A percentile compares a stretch with the other conserved stretches of the same genome.
phyloP scores from a whole-genome alignment of 257 asterid genomes.

The Forsythia suspensa region DNA sequence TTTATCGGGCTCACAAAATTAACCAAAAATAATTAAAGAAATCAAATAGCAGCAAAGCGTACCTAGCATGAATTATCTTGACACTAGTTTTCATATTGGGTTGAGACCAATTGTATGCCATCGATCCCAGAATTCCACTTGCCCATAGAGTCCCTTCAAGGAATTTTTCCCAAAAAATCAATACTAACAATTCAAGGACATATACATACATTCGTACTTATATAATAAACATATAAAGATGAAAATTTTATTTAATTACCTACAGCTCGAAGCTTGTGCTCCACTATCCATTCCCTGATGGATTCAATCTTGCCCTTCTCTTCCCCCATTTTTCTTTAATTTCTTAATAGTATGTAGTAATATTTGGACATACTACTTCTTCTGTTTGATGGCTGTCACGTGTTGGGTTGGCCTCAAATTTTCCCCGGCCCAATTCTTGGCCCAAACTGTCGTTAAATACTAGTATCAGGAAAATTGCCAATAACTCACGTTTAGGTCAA shows the following conservation, averaged over 20 bases:
- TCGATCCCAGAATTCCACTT: slow-evolving; percentile 77
- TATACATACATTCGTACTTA: neutral
- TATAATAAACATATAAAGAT: neutral
- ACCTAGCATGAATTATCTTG: slow-evolving; percentile 94
- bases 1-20: neutral
- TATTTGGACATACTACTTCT: too few species aligned
- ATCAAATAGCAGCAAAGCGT: neutral
- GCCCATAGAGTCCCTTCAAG: slow-evolving; percentile 50
- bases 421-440: too few species aligned
- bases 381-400: too few species aligned
- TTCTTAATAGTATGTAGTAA: too few species aligned
- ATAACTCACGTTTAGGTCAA: too few species aligned
- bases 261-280: slow-evolving; percentile 80
- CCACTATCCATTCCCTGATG: slow-evolving; percentile 74
- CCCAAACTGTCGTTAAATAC: too few species aligned
- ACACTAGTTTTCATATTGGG: slow-evolving; percentile 91
- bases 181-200: slow-evolving; percentile 12
- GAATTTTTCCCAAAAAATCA: slow-evolving; percentile 4
- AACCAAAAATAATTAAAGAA: neutral
- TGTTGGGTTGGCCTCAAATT: too few species aligned
- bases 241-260: slow-evolving; percentile 38
- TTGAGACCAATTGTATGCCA: slow-evolving; percentile 94
- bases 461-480: too few species aligned
- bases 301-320: slow-evolving; percentile 52
- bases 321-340: slow-evolving; percentile 19